These are phyloP conservation scores for Chrysoporthe puriensis DNA, from an alignment of 2,329 filamentous ascomycete species.

Conservation along the genomic window DNA sequence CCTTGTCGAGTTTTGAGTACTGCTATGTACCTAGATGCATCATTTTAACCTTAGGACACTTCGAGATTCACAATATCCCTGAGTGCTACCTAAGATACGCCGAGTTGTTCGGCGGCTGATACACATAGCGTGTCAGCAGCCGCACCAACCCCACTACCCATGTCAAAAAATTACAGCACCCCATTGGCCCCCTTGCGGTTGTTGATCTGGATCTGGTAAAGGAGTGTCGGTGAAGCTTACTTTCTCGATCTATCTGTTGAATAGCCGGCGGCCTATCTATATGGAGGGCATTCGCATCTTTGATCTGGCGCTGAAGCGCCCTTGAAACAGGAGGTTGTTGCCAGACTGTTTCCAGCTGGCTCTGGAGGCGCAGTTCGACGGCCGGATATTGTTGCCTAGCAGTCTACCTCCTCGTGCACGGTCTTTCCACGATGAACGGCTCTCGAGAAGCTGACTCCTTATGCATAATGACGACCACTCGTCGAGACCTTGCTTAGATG, in stretches of 20 bases:
- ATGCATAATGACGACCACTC: not conserved
- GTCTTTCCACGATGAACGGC: not conserved
- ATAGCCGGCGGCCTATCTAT: no score
- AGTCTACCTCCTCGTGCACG: not conserved
- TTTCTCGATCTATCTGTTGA: no score
- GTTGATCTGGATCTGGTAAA: no score
- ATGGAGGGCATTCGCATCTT: not conserved
- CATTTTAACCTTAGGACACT: no score
- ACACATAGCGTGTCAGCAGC: not conserved
- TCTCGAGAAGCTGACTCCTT: not conserved
- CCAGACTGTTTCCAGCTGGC: not conserved
- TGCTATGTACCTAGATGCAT: no score
- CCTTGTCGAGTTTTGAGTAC: no score
- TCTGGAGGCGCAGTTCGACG: not conserved
- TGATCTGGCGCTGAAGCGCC: not conserved
- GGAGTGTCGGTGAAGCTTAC: no score
- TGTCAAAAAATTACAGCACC: not conserved
- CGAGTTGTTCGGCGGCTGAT: not conserved
- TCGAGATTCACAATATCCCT: not conserved
- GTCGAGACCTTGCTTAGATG: not conserved
- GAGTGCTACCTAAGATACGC: not conserved
- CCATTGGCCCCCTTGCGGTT: not conserved
- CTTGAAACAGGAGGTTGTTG: no score
- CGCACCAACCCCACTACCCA: not conserved
- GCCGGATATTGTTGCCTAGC: not conserved